These are phyloP conservation scores for Euphorbia neoarborescens DNA, from an alignment of 441 rosid species.

Conservation along the genomic window DNA sequence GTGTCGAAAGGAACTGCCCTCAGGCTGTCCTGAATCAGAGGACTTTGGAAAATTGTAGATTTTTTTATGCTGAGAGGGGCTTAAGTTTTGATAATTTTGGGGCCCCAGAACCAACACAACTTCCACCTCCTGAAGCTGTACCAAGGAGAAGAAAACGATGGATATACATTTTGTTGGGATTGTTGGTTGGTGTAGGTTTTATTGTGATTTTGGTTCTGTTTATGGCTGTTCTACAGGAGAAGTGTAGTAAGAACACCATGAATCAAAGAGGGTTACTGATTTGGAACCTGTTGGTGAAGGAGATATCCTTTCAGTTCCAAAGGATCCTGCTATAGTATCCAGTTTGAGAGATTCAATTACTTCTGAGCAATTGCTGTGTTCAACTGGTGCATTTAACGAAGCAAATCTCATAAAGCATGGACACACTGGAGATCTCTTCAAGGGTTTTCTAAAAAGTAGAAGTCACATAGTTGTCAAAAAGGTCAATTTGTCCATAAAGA, in stretches of 20 bases:
- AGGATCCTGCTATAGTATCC: slow-evolving; percentile 38
- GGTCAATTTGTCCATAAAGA: slow-evolving; percentile 45
- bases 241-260: slow-evolving; percentile 28
- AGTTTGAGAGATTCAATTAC: slow-evolving; percentile 65
- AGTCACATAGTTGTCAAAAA: slow-evolving; percentile 55
- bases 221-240: slow-evolving; percentile 36
- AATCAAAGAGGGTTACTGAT: slow-evolving; percentile 45
- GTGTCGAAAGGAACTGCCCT: slow-evolving; percentile 64
- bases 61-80: slow-evolving; percentile 54
- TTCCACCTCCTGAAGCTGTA: slow-evolving; percentile 34
- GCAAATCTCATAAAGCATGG: slow-evolving; percentile 75
- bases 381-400: slow-evolving; percentile 59
- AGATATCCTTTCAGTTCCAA: slow-evolving; percentile 32
- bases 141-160: slow-evolving; percentile 34
- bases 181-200: slow-evolving; percentile 57
- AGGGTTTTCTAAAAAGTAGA: slow-evolving; percentile 54
- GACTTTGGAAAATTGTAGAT: slow-evolving; percentile 41
- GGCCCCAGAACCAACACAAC: slow-evolving; percentile 40
- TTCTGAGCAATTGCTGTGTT: slow-evolving; percentile 53
- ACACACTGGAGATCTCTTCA: slow-evolving; percentile 80
- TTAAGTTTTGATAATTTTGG: slow-evolving; percentile 71
- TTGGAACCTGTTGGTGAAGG: slow-evolving; percentile 45
- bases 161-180: slow-evolving; percentile 51
- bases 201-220: slow-evolving; percentile 35
- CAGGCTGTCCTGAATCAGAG: slow-evolving; percentile 51